Percentiles rank a stretch among this genome's conserved stretches.
These are phyloP conservation scores for Coemansia sp. DNA, from an alignment of 192 early-diverging fungal species.

Conservation along the genomic window DNA sequence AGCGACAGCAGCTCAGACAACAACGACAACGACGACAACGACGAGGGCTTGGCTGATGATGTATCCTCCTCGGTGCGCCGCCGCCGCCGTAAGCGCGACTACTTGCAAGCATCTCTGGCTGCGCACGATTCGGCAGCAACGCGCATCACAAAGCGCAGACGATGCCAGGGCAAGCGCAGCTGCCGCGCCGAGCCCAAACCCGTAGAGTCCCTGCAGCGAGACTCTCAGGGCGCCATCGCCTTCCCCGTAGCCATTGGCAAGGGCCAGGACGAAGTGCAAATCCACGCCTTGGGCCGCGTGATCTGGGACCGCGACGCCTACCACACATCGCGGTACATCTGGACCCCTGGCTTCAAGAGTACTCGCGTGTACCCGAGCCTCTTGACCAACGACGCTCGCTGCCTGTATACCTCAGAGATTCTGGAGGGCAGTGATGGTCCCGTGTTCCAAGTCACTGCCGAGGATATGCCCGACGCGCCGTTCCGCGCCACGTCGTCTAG, in stretches of 20 bases:
- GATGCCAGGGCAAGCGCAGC: conserved; percentile 51
- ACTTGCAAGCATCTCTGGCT: background rate
- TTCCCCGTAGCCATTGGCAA: conserved; percentile 65
- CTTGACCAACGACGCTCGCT: conserved; percentile 54
- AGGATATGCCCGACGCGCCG: conserved; percentile 63
- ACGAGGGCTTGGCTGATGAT: background rate
- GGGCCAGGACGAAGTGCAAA: conserved; percentile 64
- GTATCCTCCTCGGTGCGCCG: background rate
- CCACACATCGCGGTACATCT: conserved; percentile 73
- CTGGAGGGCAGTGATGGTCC: conserved; percentile 64
- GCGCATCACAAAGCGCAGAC: background rate
- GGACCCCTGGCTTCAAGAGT: conserved; percentile 69
- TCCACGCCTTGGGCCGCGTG: conserved; percentile 63
- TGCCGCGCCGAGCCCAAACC: conserved; percentile 63
- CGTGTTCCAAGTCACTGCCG: conserved; percentile 70
- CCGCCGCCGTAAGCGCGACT: background rate
- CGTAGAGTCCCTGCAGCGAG: conserved; percentile 59
- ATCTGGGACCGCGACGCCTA: conserved; percentile 64
- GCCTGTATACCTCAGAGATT: conserved; percentile 68
- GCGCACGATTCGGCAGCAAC: background rate
- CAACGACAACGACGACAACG: background rate
- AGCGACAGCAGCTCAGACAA: conserved; percentile 11
- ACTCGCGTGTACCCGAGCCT: conserved; percentile 65
- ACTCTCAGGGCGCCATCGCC: conserved; percentile 55
- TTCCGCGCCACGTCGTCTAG: conserved; percentile 68